Conservation (phyloP, 225 moss, liverwort and hornwort species). For the Ulota crispa region DNA sequence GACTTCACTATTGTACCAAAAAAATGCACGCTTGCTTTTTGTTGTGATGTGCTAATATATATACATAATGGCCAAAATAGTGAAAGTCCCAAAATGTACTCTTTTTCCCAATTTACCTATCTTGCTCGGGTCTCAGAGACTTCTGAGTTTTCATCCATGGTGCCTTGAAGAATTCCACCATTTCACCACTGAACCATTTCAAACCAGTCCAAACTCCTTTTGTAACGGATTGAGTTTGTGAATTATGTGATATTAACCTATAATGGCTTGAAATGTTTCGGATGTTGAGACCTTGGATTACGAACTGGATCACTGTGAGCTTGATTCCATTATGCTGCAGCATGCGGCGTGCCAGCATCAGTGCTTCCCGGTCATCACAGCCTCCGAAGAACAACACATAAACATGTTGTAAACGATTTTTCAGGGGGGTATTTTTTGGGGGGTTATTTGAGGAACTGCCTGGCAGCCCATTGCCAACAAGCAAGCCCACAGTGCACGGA, state of each 20-base stretch:
- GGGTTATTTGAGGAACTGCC: constrained; percentile 21
- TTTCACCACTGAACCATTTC: constrained; percentile 4
- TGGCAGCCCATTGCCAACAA: constrained; percentile 53
- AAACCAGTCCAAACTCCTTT: constrained; percentile 13
- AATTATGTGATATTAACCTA: neutral
- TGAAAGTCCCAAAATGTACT: too few relatives aligned
- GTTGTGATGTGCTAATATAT: too few relatives aligned
- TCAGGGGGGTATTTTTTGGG: constrained; percentile 31
- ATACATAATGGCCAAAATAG: too few relatives aligned
- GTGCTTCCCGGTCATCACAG: constrained; percentile 74
- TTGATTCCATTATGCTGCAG: constrained; percentile 40
- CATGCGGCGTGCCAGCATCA: constrained; percentile 65
- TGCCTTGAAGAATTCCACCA: constrained; percentile 39
- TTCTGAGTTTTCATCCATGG: constrained; percentile 26
- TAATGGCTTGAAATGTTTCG: constrained; percentile 25
- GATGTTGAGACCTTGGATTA: constrained; percentile 30
- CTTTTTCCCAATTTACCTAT: too few relatives aligned
- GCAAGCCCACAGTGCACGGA: constrained; percentile 67
- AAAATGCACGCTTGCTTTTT: too few relatives aligned
- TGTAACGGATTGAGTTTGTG: constrained; percentile 10
- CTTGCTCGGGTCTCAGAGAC: neutral
- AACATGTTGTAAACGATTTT: constrained; percentile 28
- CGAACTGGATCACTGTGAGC: constrained; percentile 66
- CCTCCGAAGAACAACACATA: constrained; percentile 73
- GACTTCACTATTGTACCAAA: too few relatives aligned